Conservation (phyloP, 1,139 yeast species). For the Yamadazyma conglobata region DNA sequence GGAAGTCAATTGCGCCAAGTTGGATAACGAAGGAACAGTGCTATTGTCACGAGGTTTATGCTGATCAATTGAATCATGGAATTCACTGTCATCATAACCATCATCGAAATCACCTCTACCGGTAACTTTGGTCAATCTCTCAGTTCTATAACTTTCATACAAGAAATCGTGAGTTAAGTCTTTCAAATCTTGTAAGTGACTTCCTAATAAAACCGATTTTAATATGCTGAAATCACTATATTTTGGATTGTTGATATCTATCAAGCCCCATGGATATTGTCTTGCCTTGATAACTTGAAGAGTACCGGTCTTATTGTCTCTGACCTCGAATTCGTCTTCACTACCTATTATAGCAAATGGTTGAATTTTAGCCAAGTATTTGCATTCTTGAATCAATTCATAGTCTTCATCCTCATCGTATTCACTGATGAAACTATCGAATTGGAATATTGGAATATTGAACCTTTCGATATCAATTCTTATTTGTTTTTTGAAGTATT, state of each 20-base stretch:
- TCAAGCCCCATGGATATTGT: constrained; percentile 91
- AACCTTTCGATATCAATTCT: constrained; percentile 71
- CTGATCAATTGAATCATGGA: constrained; percentile 28
- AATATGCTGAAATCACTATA: constrained; percentile 82
- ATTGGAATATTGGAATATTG: constrained; percentile 80
- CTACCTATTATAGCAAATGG: constrained; percentile 92
- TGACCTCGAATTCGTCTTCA: constrained; percentile 46
- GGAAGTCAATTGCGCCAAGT: constrained; percentile 55
- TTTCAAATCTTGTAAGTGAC: constrained; percentile 91
- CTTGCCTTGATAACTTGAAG: constrained; percentile 64
- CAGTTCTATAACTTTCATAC: constrained; percentile 92
- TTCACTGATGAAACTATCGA: constrained; percentile 46
- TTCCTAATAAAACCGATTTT: constrained; percentile 78
- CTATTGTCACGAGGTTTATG: constrained; percentile 17
- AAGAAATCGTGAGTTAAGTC: constrained; percentile 89
- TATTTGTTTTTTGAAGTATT: constrained; percentile 50
- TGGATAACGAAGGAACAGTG: constrained; percentile 57
- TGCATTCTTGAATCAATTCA: constrained; percentile 80
- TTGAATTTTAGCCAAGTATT: constrained; percentile 65
- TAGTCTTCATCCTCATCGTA: constrained; percentile 58
- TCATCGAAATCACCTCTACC: constrained; percentile 26
- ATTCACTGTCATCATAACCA: constrained; percentile 25
- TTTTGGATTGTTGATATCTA: constrained; percentile 78
- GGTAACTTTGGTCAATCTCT: constrained; percentile 58
- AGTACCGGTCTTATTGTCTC: constrained; percentile 55